Base-by-base conservation (phyloP, 768 basidiomycete genomes). In the Lactarius trivialis region DNA sequence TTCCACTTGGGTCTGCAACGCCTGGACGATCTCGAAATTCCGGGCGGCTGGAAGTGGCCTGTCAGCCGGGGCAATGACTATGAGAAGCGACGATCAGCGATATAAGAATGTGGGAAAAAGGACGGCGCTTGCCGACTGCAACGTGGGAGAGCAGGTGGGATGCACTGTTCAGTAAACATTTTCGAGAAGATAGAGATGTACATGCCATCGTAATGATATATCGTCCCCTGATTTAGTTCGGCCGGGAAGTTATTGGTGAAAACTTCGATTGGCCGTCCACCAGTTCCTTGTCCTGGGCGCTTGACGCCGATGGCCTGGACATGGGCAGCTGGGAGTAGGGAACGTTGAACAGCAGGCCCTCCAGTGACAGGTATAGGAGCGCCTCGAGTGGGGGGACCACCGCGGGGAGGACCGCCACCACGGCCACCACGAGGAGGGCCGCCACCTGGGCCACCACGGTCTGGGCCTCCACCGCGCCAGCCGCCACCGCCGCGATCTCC, bases 171-270 rank as follows among this genome's bases (percentile, higher is more conserved):
- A 41, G 30, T 36, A 5, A n/a, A 39, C 24, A 7, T 33, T n/a
- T 36, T 41, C 6, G 50, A 28, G 33, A 49, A 58, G 51, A 57
- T 32, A 51, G 53, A 55, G 24, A 56, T 60, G 58, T 1, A 72
- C 85, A 64, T 69, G 87, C 91, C 85, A 71, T 93, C 89, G 68
- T 92, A 91, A 68, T 92, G 91, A 63, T 86, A 79, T 45, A 91
- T 90, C 33, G 82, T 79, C 7, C 71, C 73, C 26, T 85, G 80
- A 0, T 89, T 85, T 17, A 88, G 82, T 0, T 79, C 76, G 3
- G 82, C 82, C 45, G 70, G 70, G 66, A 89, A 92, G 56, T 86
- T 86, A 71, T 92, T 93, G 34, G 82, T 77, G 7, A 60, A 65
- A 7, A 83, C 76, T 15, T 65, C 67, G 32, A 79, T 75, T 1